Percentiles rank a stretch among this genome's conserved stretches.
These are phyloP conservation scores for Gossypium longicalyx DNA, from an alignment of 345 rosid species.

Conservation along the genomic window DNA sequence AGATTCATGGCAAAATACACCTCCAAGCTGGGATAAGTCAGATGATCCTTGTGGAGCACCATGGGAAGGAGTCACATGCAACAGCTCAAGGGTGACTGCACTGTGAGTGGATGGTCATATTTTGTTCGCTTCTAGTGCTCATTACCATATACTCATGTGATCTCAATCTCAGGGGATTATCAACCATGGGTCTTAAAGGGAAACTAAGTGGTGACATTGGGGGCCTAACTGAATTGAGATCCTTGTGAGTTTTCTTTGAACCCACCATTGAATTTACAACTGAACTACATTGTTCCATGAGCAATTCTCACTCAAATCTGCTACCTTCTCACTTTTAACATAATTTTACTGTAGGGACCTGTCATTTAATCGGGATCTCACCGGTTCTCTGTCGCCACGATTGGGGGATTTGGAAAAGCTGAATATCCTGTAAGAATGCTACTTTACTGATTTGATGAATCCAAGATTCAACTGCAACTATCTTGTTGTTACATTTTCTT, in stretches of 20 bases:
- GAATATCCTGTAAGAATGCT: constrained; percentile 62
- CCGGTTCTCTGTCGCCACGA: constrained; percentile 62
- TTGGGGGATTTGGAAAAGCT: constrained; percentile 75
- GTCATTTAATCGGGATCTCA: constrained; percentile 70
- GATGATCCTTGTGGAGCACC: constrained; percentile 77
- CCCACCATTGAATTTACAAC: not conserved
- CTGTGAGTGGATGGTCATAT: constrained; percentile 42
- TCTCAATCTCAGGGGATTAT: constrained; percentile 72
- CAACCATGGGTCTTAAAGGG: constrained; percentile 79
- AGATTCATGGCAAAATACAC: constrained; percentile 67
- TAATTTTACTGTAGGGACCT: constrained; percentile 60
- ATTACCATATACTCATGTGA: not conserved
- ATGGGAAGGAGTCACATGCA: constrained; percentile 92
- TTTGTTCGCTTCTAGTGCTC: not conserved
- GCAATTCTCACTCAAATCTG: not conserved
- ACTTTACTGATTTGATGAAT: not conserved
- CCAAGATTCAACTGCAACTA: not conserved
- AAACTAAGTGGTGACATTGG: constrained; percentile 91
- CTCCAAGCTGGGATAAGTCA: constrained; percentile 68
- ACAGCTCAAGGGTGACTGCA: constrained; percentile 64
- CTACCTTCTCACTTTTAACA: not conserved
- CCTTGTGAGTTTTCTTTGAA: constrained; percentile 53
- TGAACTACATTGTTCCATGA: not conserved
- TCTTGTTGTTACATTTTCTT: not conserved
- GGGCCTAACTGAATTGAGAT: constrained; percentile 69